Conservation (phyloP, 1,139 yeast genomes). For the Spathaspora sp. region DNA sequence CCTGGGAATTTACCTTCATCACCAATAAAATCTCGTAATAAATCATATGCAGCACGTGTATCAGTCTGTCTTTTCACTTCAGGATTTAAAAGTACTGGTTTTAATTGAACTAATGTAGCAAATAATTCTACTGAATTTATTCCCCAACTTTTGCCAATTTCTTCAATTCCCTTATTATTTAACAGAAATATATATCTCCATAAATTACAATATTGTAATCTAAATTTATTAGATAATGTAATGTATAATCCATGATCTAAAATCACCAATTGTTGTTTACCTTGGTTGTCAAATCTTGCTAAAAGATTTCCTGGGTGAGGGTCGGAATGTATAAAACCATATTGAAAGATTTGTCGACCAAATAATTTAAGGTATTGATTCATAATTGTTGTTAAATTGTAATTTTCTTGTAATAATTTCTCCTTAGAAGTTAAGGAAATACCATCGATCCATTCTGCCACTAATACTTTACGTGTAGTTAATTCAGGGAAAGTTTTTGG, state of each 20-base stretch:
- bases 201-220: constrained; percentile 55
- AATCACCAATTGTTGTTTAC: constrained; percentile 61
- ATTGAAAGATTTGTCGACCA: constrained; percentile 67
- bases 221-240: constrained; percentile 49
- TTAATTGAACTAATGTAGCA: constrained; percentile 57
- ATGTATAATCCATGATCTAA: constrained; percentile 78
- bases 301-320: constrained; percentile 82
- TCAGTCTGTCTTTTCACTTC: not conserved
- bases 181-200: constrained; percentile 65
- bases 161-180: constrained; percentile 47
- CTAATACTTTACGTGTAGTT: constrained; percentile 52
- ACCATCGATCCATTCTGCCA: constrained; percentile 80
- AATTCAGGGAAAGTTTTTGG: constrained; percentile 52
- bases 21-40: constrained; percentile 45
- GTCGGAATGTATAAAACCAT: constrained; percentile 79
- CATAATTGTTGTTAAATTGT: constrained; percentile 46
- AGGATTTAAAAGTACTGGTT: constrained; percentile 33
- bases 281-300: constrained; percentile 40
- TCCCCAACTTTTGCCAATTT: constrained; percentile 65
- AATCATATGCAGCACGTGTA: constrained; percentile 17
- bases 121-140: constrained; percentile 65
- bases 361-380: constrained; percentile 54
- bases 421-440: constrained; percentile 49
- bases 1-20: constrained; percentile 69
- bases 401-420: constrained; percentile 40